Base-by-base conservation (phyloP, 2,329 filamentous ascomycete genomes). In the Trichoderma polysporum region DNA sequence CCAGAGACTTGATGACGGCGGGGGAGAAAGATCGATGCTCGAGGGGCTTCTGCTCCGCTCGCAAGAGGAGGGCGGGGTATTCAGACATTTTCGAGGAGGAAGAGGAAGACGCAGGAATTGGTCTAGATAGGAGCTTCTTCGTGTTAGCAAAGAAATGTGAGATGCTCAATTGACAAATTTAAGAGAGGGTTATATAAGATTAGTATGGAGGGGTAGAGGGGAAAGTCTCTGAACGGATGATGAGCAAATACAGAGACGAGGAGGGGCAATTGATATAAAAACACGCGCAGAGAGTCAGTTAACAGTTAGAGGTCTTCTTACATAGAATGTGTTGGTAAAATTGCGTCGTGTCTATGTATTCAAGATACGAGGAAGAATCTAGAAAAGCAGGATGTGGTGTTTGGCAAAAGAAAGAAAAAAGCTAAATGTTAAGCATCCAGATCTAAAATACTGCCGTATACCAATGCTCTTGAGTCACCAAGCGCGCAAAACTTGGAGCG, bases 31-130 rank as follows among this genome's bases (percentile, higher is more conserved):
- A 84, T 67, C 85, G 83, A 74, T 84, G 84, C 79, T 86, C 84
- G 69, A 87, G 80, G 67, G 83, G 83, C 83, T 87, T 88, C 72
- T 84, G 84, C 78, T 88, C 86, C 68, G 86, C 83, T 69, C 86
- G 84, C 68, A 88, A 80, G 75, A 85, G 87, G 71, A 86, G 74
- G 57, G 74, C 59, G 41, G 71, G 70, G 57, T 75, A 75, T n/a
- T 27, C 52, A 35, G 75, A 74, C 75, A 77, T 76, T 53, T 10
- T 19, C 8, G 8, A 27, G 63, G 10, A 70, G 37, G 41, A 31
- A 25, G 31, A 17, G n/a, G n/a, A 35, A 12, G 33, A 35, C 33
- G 33, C 13, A 9, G 13, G n/a, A 22, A 45, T 22, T 45, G n/a
- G n/a, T 54, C 12, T 27, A 50, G 39, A 59, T 52, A 8, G 50